These are phyloP conservation scores for Penicillium sp. DNA, from an alignment of 2,329 filamentous ascomycete genomes.

Conservation along the genomic window DNA sequence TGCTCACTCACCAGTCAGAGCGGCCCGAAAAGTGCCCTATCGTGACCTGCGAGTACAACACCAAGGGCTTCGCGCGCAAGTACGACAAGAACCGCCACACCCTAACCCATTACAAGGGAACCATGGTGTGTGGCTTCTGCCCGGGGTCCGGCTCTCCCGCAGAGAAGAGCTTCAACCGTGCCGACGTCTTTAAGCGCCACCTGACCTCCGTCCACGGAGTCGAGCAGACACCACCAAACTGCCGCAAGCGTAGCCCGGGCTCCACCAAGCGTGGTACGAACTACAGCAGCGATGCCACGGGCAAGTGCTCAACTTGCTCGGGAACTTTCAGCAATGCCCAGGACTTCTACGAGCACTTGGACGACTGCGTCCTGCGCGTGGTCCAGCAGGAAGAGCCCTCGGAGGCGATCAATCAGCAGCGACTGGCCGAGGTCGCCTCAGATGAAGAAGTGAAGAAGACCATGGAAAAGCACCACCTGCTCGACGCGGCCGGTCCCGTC, in stretches of 20 bases:
- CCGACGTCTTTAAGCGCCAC: slow-evolving; percentile 93
- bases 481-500: slow-evolving; percentile 45
- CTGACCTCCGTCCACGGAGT: slow-evolving; percentile 85
- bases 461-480: slow-evolving; percentile 54
- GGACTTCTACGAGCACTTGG: slow-evolving; percentile 95
- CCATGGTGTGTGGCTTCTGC: slow-evolving; percentile 94
- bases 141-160: slow-evolving; percentile 80
- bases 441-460: slow-evolving; percentile 55
- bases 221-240: slow-evolving; percentile 88
- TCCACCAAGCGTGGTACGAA: slow-evolving; percentile 60
- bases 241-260: slow-evolving; percentile 64
- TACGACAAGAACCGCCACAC: slow-evolving; percentile 97
- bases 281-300: slow-evolving; percentile 70
- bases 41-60: slow-evolving; percentile 82
- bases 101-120: slow-evolving; percentile 92
- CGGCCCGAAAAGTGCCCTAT: slow-evolving; percentile 93
- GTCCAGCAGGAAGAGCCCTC: slow-evolving; percentile 56
- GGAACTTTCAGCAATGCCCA: slow-evolving; percentile 79
- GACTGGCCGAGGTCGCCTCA: slow-evolving; percentile 55
- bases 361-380: slow-evolving; percentile 61
- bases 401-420: slow-evolving; percentile 54
- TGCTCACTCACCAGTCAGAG: slow-evolving; percentile 88
- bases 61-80: slow-evolving; percentile 88
- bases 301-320: slow-evolving; percentile 88
- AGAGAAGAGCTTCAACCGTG: slow-evolving; percentile 93